These are phyloP conservation scores for Cladochytrium replicatum DNA, from an alignment of 192 early-diverging fungal species.

Conservation along the genomic window DNA sequence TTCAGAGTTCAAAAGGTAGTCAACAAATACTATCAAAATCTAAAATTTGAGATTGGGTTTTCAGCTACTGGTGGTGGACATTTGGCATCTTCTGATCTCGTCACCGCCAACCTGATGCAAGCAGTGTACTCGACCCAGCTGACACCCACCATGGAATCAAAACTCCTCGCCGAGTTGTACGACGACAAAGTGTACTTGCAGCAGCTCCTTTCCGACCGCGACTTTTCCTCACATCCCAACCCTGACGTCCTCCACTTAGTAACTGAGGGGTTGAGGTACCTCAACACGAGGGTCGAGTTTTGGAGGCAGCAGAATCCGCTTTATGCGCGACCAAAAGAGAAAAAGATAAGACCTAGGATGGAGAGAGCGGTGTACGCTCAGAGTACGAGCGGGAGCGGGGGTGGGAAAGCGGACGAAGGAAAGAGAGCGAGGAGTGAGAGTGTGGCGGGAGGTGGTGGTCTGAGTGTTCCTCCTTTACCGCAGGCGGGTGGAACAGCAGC, in stretches of 20 bases:
- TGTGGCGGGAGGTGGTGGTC: too few relatives aligned
- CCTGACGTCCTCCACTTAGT: slow-evolving; percentile 32
- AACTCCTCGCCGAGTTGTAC: slow-evolving; percentile 43
- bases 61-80: too few relatives aligned
- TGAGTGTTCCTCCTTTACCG: too few relatives aligned
- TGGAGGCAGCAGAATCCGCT: slow-evolving; percentile 53
- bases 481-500: too few relatives aligned
- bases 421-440: too few relatives aligned
- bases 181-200: slow-evolving; percentile 44
- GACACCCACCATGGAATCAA: slow-evolving; percentile 30
- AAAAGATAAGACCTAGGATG: slow-evolving; percentile 4
- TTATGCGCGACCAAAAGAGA: slow-evolving; percentile 37
- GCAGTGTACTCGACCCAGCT: slow-evolving; percentile 9
- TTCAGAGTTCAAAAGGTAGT: too few relatives aligned
- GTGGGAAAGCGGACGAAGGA: too few relatives aligned
- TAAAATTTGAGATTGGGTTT: too few relatives aligned
- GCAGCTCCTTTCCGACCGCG: slow-evolving; percentile 27
- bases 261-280: slow-evolving; percentile 40
- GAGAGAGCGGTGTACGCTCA: too few relatives aligned
- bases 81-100: neutral
- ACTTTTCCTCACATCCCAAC: slow-evolving; percentile 42
- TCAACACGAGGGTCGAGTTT: slow-evolving; percentile 38
- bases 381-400: too few relatives aligned
- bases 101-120: neutral
- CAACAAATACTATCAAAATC: too few relatives aligned